Evolutionary conservation across 2,329 filamentous ascomycete genomes (phyloP).

Genomic region (Curvularia hawaiiensis): DNA sequence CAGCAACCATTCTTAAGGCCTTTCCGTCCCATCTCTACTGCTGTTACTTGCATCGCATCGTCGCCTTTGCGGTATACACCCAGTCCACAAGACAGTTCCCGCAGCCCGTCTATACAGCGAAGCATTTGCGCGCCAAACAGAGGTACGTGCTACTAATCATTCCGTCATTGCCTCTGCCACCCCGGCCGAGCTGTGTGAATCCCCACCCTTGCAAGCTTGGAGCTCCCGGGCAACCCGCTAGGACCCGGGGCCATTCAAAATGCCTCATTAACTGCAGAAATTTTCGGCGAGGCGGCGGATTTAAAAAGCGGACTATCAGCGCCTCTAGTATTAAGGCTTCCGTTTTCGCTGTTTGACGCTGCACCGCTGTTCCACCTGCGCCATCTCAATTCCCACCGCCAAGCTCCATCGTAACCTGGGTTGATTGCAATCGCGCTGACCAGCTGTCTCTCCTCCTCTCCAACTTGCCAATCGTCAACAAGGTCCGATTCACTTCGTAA

Average conservation of each 20-base stretch:
- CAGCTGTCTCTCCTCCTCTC: slow-evolving; percentile 29
- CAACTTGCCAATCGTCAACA: slow-evolving; percentile 20
- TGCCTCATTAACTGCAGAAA: slow-evolving; percentile 44
- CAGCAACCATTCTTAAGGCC: slow-evolving; percentile 13
- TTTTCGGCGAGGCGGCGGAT: slow-evolving; percentile 38
- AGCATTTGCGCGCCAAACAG: slow-evolving; percentile 11
- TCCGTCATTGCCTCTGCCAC: slow-evolving; percentile 20
- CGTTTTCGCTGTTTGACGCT: slow-evolving; percentile 32
- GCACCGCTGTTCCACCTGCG: slow-evolving; percentile 33
- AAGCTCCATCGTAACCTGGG: slow-evolving; percentile 26
- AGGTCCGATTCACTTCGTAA: slow-evolving; percentile 33
- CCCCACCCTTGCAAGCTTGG: slow-evolving; percentile 25
- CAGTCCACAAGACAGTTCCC: neutral
- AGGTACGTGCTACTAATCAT: slow-evolving; percentile 32
- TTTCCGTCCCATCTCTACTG: neutral
- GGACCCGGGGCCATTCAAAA: slow-evolving; percentile 44
- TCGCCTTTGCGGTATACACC: neutral
- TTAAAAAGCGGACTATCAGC: slow-evolving; percentile 38
- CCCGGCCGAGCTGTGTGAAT: slow-evolving; percentile 23
- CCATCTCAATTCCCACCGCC: slow-evolving; percentile 21
- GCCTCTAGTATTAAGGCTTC: slow-evolving; percentile 24
- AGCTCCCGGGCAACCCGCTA: slow-evolving; percentile 35
- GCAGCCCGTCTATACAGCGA: neutral
- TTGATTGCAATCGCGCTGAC: slow-evolving; percentile 38
- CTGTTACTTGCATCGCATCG: neutral